A percentile compares a stretch with the other conserved stretches of the same genome.
Evolutionary conservation across 495 filamentous ascomycete genomes (phyloP).

Genomic region (Penicillium daleae): DNA sequence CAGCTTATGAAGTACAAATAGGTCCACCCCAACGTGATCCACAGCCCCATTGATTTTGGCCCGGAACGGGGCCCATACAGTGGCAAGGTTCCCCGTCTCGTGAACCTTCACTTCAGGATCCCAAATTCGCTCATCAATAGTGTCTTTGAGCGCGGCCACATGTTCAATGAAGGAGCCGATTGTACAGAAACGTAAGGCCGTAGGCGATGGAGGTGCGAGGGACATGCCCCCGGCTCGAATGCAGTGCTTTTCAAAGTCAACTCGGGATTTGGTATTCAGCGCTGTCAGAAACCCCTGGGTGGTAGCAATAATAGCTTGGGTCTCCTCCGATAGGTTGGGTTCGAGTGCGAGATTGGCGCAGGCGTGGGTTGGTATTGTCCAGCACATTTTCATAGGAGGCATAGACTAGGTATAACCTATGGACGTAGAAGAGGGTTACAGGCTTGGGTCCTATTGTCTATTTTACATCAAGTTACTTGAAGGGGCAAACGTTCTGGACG

Average conservation of each 20-base stretch:
- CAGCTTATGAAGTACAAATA: slow-evolving; percentile 45
- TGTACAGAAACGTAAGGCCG: slow-evolving; percentile 43
- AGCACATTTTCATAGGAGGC: slow-evolving; percentile 25
- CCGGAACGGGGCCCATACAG: slow-evolving; percentile 48
- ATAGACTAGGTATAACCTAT: background rate
- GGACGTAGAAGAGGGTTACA: background rate
- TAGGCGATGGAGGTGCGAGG: slow-evolving; percentile 38
- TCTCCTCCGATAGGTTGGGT: slow-evolving; percentile 24
- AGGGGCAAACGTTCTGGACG: slow-evolving; percentile 7
- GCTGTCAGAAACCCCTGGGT: slow-evolving; percentile 41
- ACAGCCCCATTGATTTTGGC: slow-evolving; percentile 45
- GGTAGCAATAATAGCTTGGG: slow-evolving; percentile 38
- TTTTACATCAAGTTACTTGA: background rate
- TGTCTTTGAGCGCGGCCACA: slow-evolving; percentile 34
- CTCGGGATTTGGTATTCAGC: slow-evolving; percentile 35
- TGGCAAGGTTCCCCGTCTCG: slow-evolving; percentile 36
- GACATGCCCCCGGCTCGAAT: slow-evolving; percentile 45
- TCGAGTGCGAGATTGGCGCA: slow-evolving; percentile 2
- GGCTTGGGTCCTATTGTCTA: background rate
- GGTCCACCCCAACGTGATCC: slow-evolving; percentile 46
- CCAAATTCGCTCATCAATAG: slow-evolving; percentile 46
- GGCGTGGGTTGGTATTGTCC: slow-evolving; percentile 20
- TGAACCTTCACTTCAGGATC: slow-evolving; percentile 43
- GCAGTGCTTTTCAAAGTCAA: slow-evolving; percentile 44
- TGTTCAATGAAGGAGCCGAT: slow-evolving; percentile 46